Base-by-base conservation (phyloP, 768 basidiomycete species). In the Kwoniella newhampshirensis region DNA sequence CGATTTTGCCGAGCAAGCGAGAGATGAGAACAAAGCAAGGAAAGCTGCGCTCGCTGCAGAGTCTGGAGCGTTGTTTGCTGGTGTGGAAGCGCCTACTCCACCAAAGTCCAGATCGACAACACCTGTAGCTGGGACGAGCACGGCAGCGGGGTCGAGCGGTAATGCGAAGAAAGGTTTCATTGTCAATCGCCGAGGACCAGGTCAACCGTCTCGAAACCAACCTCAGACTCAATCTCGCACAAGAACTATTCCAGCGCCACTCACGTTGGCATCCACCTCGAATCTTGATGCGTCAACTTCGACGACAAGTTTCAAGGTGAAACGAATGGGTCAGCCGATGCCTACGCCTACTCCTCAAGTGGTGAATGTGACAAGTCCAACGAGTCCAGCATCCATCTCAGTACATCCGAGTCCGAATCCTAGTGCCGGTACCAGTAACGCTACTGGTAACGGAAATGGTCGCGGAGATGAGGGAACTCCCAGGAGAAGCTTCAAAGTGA, bases 11-110 rank as follows among this genome's bases (percentile, higher is more conserved):
- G 66, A 64, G 15, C 47, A 44, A 28, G 67, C 60, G 17, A 45
- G 63, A 40, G 68, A 73, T 45, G 71, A 73, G 55, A 70, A 70
- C 37, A 67, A 64, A 52, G 71, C 68, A 39, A 57, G 71, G 26
- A 70, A 73, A 37, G 71, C 64, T 13, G 71, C 65, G 17, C 42
- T 73, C 28, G 68, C 66, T 5, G 62, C 60, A 39, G 66, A 73
- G 45, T 55, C 50, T 39, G 71, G 71, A 21, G 62, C 63, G 3
- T 30, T 73, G 32, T 68, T 73, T 39, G 71, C 64, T 6, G 71
- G 71, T 20, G 71, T 73, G 0, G 62, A 70, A 15, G 62, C 64
- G 32, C 59, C 68, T 17, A 17, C 37, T 15, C 20, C 51, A 17
- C 32, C 32, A 32, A 32, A n/a, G n/a, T n/a, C n/a, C n/a, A n/a